Base-by-base conservation (phyloP, 1,139 yeast species). In the Hyphopichia wangnamkhiaoensis region DNA sequence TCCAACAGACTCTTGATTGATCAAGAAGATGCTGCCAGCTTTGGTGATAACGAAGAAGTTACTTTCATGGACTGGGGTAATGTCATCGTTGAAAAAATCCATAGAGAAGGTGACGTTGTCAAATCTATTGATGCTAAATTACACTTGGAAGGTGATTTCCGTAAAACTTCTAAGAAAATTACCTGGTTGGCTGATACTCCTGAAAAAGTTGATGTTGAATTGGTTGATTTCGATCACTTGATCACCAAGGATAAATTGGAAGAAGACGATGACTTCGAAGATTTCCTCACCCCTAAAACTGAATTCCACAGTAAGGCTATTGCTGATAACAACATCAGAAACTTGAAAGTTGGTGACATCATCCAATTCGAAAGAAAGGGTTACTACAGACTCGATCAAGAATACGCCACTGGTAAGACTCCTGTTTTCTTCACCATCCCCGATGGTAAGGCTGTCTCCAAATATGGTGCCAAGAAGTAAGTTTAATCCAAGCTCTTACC, bases 31-130 rank as follows among this genome's bases (percentile, higher is more conserved):
- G 98, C 97, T 40, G 76, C 72, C 44, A 71, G 82, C 23, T 71
- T 87, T 46, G 81, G 71, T 36, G 84, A 79, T 41, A 76, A 74
- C 43, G 98, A 93, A 69, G 98, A 93, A 71, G 76, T 91, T 45
- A 93, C 98, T 31, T 79, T 93, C 58, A 93, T 93, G 98, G 98
- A 93, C 70, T 93, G 98, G 98, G 98, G 98, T 77, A 93, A 93
- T 60, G 89, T 84, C 40, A 85, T 93, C 50, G 71, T 91, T 50
- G 77, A 86, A 53, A 81, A 82, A 65, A 79, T 91, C 56, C 67
- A 69, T 58, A 84, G 79, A 63, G 83, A 74, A 48, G 80, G 76
- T 41, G 79, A 73, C 40, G 54, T 72, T 32, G 84, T 84, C 40
- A 74, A 73, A 40, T 71, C 82, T 3, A 70, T 91, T 48, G 87